Base-by-base conservation (phyloP, 2,329 filamentous ascomycete species). In the Emydomyces testavorans region DNA sequence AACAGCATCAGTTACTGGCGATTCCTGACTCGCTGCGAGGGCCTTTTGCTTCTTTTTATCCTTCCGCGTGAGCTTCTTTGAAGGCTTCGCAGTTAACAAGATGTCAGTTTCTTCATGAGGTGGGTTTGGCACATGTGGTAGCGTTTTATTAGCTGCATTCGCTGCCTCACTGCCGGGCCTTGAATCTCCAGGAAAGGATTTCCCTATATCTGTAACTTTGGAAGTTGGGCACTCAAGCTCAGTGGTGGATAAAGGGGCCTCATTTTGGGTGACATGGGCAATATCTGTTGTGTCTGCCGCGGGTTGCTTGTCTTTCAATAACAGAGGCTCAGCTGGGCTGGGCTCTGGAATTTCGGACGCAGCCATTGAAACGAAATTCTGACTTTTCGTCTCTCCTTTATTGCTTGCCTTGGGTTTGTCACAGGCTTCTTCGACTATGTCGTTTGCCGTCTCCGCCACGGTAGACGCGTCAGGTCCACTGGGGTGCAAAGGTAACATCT, bases 11-110 rank as follows among this genome's bases (percentile, higher is more conserved):
- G 5, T 11, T 13, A 23, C 13, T 5, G 36, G 15, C 3, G 24
- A 35, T 18, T 32, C 35, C 16, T 46, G 26, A 15, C 1, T 13
- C 8, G 23, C 29, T 8, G 20, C 16, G 4, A 20, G 23, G 11
- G 29, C 31, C 24, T 43, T 44, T 29, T 50, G 44, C 31, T 48
- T 52, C 28, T 41, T 50, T 35, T 57, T 56, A 28, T 52, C 53
- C 28, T 56, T 56, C 37, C 44, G 50, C 23, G 46, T 55, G 40
- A 56, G 53, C 23, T 57, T 57, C 35, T 53, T 57, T 11, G 55
- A 52, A 4, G 35, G 50, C 37, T 44, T 49, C 23, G 44, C 28
- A n/a, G 35, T 32, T 38, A 44, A 26, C 48, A 32, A 50, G 16
- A 32, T 26, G 24, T 50, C 44, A 2, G 18, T 11, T 23, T 48